Base-by-base conservation (phyloP, 106 monocot species). In the Dendrobium chrysotoxum region DNA sequence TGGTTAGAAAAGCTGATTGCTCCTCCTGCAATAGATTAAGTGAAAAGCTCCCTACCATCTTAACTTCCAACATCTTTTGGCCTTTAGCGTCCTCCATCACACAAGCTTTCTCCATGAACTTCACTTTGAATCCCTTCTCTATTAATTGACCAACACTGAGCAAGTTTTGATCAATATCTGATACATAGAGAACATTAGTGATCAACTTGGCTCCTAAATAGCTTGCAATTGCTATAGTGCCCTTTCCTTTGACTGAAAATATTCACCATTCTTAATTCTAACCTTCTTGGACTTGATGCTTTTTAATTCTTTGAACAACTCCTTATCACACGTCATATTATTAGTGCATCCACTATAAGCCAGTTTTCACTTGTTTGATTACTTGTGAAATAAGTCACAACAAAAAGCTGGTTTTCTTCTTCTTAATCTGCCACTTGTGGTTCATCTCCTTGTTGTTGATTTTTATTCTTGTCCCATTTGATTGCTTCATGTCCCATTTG, bases 1-100 rank as follows among this genome's bases (percentile, higher is more conserved):
- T 77, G 77, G n/a, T 77, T 50, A 17, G 9, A 26, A 77, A 77
- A 53, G 45, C 25, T 39, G 77, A 26, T 23, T 77, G 53, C 77
- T 77, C 77, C 50, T 77, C 77, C 21, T 13, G 3, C 13, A 77
- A 4, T 47, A 21, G 42, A 47, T 77, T 77, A 10, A 77, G 47
- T 46, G 28, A 18, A 77, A 77, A 23, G 8, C 7, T 61, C 50
- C 47, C 77, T 77, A 2, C 1, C 50, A 50, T 53, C 40, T 77
- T 77, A 11, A 42, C n/a, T 53, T 46, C 17, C 0, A 77, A 77
- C 61, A 77, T 61, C 8, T 61, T 23, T 61, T 61, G n/a, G 20
- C 61, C 0, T 61, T 23, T 61, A n/a, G 47, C 45, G 53, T 77
- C 46, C 28, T 77, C 53, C 15, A 77, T 77, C 18, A 77, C 25